These are phyloP conservation scores for Cercospora sp. DNA, from an alignment of 2,329 filamentous ascomycete species.

Conservation along the genomic window DNA sequence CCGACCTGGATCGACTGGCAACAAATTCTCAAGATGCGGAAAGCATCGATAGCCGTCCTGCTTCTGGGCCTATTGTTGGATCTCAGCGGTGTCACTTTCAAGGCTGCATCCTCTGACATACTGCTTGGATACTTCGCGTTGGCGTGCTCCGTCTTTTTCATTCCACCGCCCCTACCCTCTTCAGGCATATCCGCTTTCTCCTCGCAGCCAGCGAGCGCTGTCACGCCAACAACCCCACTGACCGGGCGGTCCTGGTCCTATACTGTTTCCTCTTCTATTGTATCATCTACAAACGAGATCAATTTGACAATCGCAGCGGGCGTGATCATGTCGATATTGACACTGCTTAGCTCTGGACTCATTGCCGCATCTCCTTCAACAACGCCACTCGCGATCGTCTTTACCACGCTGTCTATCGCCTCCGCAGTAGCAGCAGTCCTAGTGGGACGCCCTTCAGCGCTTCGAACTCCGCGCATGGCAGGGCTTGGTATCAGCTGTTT, in stretches of 20 bases:
- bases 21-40: slow-evolving; percentile 41
- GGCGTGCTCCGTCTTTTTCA: slow-evolving; percentile 45
- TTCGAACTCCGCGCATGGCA: slow-evolving; percentile 41
- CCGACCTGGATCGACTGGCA: slow-evolving; percentile 32
- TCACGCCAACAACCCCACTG: slow-evolving; percentile 18
- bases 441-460: slow-evolving; percentile 44
- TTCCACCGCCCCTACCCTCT: slow-evolving; percentile 51
- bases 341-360: slow-evolving; percentile 40
- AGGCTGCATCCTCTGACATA: slow-evolving; percentile 34
- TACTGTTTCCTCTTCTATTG: slow-evolving; percentile 34
- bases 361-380: slow-evolving; percentile 38
- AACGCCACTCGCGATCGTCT: slow-evolving; percentile 39
- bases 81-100: slow-evolving; percentile 35
- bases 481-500: slow-evolving; percentile 39
- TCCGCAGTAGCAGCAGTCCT: slow-evolving; percentile 46
- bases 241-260: slow-evolving; percentile 26
- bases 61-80: slow-evolving; percentile 40
- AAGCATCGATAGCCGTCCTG: slow-evolving; percentile 41
- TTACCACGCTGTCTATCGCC: slow-evolving; percentile 45
- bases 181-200: slow-evolving; percentile 4
- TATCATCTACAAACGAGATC: slow-evolving; percentile 43
- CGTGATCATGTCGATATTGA: slow-evolving; percentile 39
- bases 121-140: slow-evolving; percentile 52
- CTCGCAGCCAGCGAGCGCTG: slow-evolving; percentile 9
- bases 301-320: slow-evolving; percentile 47